A percentile compares a stretch with the other conserved stretches of the same genome.
These are phyloP conservation scores for Microsporum audouinii DNA, from an alignment of 2,329 filamentous ascomycete species.

Conservation along the genomic window DNA sequence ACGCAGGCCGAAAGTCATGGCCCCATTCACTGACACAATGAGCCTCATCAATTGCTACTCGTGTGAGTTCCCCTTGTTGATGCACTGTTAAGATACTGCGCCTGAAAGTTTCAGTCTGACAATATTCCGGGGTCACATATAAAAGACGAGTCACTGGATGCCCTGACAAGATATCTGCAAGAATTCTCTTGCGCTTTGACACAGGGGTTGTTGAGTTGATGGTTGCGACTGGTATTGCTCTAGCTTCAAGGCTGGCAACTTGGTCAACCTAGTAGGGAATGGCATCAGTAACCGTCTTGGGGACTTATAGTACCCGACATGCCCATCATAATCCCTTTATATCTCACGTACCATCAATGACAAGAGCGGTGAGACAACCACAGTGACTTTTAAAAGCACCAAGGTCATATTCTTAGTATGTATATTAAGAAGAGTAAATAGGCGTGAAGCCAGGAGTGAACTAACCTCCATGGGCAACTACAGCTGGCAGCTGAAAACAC, in stretches of 20 bases:
- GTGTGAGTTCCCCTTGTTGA: slow-evolving; percentile 69
- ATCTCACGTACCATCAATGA: slow-evolving; percentile 68
- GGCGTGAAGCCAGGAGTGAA: slow-evolving; percentile 15
- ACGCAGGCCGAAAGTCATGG: slow-evolving; percentile 89
- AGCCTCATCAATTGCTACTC: slow-evolving; percentile 85
- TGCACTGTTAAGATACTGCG: slow-evolving; percentile 61
- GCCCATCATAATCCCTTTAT: background rate
- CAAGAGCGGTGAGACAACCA: slow-evolving; percentile 79
- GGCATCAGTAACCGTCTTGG: slow-evolving; percentile 25
- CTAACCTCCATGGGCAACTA: slow-evolving; percentile 75
- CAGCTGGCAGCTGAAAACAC: slow-evolving; percentile 88
- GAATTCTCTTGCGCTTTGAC: slow-evolving; percentile 54
- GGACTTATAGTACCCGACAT: background rate
- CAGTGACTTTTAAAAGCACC: slow-evolving; percentile 51
- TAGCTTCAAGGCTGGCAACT: slow-evolving; percentile 63
- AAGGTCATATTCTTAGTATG: slow-evolving; percentile 32
- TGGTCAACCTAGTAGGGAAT: slow-evolving; percentile 61
- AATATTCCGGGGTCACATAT: slow-evolving; percentile 89
- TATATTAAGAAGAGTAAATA: background rate
- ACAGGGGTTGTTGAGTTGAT: slow-evolving; percentile 72
- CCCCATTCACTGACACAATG: slow-evolving; percentile 98
- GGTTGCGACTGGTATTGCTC: slow-evolving; percentile 68
- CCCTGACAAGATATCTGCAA: slow-evolving; percentile 73
- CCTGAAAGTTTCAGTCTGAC: slow-evolving; percentile 65
- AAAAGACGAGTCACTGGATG: slow-evolving; percentile 74